Percentiles rank a stretch among this genome's conserved stretches.
Conservation (phyloP, 805 yeast species). For the Myxozyma geophila region DNA sequence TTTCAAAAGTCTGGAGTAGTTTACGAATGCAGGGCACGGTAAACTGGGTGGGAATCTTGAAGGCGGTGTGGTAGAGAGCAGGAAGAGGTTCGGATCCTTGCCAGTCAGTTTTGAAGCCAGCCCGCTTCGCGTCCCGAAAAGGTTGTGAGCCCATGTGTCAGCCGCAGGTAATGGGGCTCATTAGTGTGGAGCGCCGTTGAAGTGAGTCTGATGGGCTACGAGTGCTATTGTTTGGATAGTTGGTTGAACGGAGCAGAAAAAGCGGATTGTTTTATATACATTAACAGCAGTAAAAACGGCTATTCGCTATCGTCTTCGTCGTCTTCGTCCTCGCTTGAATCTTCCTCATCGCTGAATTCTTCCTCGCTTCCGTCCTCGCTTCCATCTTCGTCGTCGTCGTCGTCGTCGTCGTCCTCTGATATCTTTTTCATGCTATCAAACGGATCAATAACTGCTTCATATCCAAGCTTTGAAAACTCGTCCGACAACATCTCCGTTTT, state of each 20-base stretch:
- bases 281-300: neutral
- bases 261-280: neutral
- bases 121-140: no score
- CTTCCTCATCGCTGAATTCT: slow-evolving; percentile 2
- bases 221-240: neutral
- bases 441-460: slow-evolving; percentile 62
- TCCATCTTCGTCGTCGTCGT: slow-evolving; percentile 41
- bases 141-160: no score
- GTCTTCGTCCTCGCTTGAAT: slow-evolving; percentile 7
- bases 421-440: slow-evolving; percentile 45
- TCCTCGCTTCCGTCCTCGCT: slow-evolving; percentile 36
- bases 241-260: neutral
- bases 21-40: no score
- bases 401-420: slow-evolving; percentile 39
- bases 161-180: no score
- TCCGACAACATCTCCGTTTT: slow-evolving; percentile 54
- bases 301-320: slow-evolving; percentile 2
- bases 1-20: no score
- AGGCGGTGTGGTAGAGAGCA: no score
- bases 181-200: no score
- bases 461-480: slow-evolving; percentile 61
- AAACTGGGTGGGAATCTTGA: no score
- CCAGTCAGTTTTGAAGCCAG: no score
- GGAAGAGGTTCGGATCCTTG: no score
- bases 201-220: no score